Conservation (phyloP, 179 eudicot species). For the Carnegiea gigantea region DNA sequence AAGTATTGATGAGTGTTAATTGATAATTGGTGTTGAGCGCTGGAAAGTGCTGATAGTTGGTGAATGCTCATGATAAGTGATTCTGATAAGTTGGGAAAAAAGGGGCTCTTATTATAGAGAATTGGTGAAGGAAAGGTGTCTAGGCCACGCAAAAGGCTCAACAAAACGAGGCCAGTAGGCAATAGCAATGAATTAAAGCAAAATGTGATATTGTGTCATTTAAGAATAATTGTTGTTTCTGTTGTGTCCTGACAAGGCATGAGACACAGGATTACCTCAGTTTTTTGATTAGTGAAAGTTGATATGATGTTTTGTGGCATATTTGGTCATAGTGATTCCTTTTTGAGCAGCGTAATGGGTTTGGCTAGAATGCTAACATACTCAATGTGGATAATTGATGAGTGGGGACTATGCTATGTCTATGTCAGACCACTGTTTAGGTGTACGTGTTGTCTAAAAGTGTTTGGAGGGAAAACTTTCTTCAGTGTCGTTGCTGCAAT, state of each 20-base stretch:
- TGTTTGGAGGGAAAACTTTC: not conserved
- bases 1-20: no score
- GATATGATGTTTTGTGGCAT: not conserved
- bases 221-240: not conserved
- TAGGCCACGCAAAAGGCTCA: not conserved
- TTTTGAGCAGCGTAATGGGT: not conserved
- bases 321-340: not conserved
- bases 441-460: not conserved
- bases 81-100: no score
- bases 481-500: not conserved
- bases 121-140: not conserved
- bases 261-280: not conserved
- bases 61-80: no score
- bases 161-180: slow-evolving; percentile 1
- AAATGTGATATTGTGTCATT: no score
- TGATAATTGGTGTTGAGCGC: no score
- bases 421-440: not conserved
- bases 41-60: no score
- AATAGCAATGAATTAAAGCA: not conserved
- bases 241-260: not conserved
- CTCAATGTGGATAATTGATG: not conserved
- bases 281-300: not conserved
- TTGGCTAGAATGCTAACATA: not conserved
- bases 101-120: not conserved
- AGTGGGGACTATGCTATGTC: not conserved